Base-by-base conservation (phyloP, 202 grass and related monocot genomes). In the Panicum virgatum region DNA sequence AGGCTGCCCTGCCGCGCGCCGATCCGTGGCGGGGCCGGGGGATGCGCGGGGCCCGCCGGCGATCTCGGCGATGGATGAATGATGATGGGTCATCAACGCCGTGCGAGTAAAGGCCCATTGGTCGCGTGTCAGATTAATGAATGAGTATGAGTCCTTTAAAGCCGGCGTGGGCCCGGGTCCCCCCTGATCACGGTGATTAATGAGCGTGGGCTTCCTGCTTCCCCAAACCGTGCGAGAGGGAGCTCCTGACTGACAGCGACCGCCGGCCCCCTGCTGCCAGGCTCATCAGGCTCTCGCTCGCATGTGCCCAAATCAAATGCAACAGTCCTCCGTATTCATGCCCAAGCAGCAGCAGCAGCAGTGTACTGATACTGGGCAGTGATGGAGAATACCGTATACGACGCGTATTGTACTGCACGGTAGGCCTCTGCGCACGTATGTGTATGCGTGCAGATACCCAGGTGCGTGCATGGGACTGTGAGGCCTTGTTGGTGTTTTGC, bases 401-500 rank as follows among this genome's bases (percentile, higher is more conserved):
- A 46, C 25, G 7, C 11, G 10, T 14, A 14, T 29, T 7, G 66
- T 30, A 29, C n/a, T 25, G 12, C 22, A 44, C 38, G 5, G 30
- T 4, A 19, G 3, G 4, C 26, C 23, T 29, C 42, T 27, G 44
- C 20, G 37, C 43, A 22, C 22, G 37, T 43, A 22, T n/a, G 51
- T n/a, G 42, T 48, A 26, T 47, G 38, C 14, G 43, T 51, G 76
- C 76, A 18, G 6, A 15, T 15, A 19, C 18, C 9, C 56, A 3
- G 52, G 18, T 56, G 5, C 7, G 29, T 51, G 72, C 85, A 57
- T 72, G 79, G 79, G 65, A 9, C 38, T 43, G 62, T 51, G 43
- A 27, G 52, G 23, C 7, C 43, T 72, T 39, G 66, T 83, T 78
- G 80, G 85, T 72, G 57, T 65, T 72, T 87, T 87, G 85, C 65